These are phyloP conservation scores for Fusarium udum DNA, from an alignment of 2,329 filamentous ascomycete species.

Conservation along the genomic window DNA sequence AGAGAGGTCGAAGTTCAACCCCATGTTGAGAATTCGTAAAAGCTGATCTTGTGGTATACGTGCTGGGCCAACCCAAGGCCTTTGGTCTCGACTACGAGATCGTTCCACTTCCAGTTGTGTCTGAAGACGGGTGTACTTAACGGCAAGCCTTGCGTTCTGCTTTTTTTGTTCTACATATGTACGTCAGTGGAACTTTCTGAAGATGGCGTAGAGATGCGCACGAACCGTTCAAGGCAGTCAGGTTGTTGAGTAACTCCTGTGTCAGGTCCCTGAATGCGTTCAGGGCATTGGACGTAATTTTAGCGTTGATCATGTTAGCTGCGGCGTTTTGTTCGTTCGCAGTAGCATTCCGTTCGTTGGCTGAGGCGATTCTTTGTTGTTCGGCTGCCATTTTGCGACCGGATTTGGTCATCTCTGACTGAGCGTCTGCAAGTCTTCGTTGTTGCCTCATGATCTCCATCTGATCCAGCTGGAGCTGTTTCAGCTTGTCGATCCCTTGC, in stretches of 20 bases:
- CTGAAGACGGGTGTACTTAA: rapidly evolving
- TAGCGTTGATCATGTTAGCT: neutral
- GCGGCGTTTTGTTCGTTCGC: neutral
- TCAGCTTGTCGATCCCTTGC: neutral
- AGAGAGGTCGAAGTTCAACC: neutral
- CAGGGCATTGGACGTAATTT: neutral
- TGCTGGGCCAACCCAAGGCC: neutral
- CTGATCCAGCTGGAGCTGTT: neutral
- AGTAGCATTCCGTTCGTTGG: neutral
- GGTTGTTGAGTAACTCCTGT: neutral
- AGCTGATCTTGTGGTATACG: neutral
- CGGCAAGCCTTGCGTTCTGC: neutral
- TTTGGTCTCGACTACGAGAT: neutral
- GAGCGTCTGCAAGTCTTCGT: neutral
- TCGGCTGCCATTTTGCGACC: rapidly evolving
- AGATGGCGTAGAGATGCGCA: rapidly evolving
- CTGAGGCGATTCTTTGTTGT: neutral
- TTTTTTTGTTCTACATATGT: neutral
- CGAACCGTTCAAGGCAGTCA: neutral
- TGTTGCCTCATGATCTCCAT: neutral
- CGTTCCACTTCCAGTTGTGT: neutral
- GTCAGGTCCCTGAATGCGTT: neutral
- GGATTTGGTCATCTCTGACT: neutral
- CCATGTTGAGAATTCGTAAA: neutral
- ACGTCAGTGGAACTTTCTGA: rapidly evolving